A percentile compares a stretch with the other conserved stretches of the same genome.
Conservation (phyloP, 805 yeast species). For the Zygosaccharomyces bailii region DNA sequence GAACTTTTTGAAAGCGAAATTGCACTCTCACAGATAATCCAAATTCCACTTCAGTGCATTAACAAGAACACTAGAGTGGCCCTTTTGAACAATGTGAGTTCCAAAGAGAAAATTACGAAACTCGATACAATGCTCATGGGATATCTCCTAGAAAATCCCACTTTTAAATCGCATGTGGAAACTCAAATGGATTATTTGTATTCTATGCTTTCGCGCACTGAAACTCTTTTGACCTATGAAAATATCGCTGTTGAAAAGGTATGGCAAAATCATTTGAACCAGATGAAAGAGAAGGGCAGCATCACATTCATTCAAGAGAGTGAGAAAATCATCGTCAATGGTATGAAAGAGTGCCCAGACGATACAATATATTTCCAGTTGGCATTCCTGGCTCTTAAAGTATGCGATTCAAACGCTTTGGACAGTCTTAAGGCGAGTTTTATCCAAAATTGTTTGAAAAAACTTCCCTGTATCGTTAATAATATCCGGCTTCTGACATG, state of each 20-base stretch:
- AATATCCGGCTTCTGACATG: conserved; percentile 23
- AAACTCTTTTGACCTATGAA: conserved; percentile 13
- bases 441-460: conserved; percentile 7
- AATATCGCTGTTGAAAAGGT: conserved; percentile 36
- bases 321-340: background rate
- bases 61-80: conserved; percentile 36
- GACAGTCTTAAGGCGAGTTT: conserved; percentile 1
- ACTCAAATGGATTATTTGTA: conserved; percentile 22
- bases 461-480: background rate
- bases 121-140: conserved; percentile 29
- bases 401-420: background rate
- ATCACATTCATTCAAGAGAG: conserved; percentile 13
- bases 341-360: conserved; percentile 4
- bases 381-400: conserved; percentile 16
- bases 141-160: conserved; percentile 48
- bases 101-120: conserved; percentile 7
- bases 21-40: conserved; percentile 11
- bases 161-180: conserved; percentile 53
- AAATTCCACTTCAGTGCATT: conserved; percentile 51
- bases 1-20: conserved; percentile 8
- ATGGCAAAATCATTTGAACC: conserved; percentile 42
- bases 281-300: conserved; percentile 34
- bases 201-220: conserved; percentile 9
- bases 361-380: conserved; percentile 15
- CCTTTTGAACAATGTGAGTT: conserved; percentile 22